A percentile compares a stretch with the other conserved stretches of the same genome.
phyloP scores from a whole-genome alignment of 306 rosid genomes.

The Rubus idaeus region DNA sequence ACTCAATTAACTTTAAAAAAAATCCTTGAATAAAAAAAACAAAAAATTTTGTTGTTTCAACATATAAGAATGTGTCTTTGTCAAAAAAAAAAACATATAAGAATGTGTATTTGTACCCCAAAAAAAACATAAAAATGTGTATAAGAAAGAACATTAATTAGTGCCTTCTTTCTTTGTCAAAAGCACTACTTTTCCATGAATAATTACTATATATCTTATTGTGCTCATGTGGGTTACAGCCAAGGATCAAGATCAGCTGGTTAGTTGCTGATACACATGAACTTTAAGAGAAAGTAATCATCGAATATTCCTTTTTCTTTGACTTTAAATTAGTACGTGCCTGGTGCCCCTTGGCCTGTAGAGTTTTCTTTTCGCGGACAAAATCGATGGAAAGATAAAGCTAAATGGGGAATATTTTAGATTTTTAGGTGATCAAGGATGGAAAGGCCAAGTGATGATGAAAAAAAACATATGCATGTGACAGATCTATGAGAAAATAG shows the following conservation, averaged over 20 bases:
- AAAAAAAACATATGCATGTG: not conserved
- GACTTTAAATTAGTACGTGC: not conserved
- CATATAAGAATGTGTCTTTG: too few relatives aligned
- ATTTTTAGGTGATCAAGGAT: not conserved
- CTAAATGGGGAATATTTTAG: not conserved
- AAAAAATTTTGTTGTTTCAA: too few relatives aligned
- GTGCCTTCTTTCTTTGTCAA: too few relatives aligned
- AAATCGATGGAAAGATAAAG: not conserved
- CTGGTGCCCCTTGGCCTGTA: not conserved
- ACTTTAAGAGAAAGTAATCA: not conserved
- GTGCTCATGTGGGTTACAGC: not conserved
- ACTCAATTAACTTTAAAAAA: too few relatives aligned
- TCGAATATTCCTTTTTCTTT: not conserved
- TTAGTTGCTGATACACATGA: not conserved
- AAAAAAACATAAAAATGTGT: too few relatives aligned
- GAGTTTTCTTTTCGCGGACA: not conserved
- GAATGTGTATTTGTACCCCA: too few relatives aligned
- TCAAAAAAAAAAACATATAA: too few relatives aligned
- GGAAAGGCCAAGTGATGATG: not conserved
- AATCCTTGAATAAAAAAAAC: too few relatives aligned
- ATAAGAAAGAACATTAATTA: too few relatives aligned
- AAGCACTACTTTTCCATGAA: too few relatives aligned
- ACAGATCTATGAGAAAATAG: not conserved
- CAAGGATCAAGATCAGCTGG: too few relatives aligned
- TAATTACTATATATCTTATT: too few relatives aligned